A percentile compares a stretch with the other conserved stretches of the same genome.
Evolutionary conservation across 2,329 filamentous ascomycete genomes (phyloP).

Genomic region (Xylariaceae sp.): DNA sequence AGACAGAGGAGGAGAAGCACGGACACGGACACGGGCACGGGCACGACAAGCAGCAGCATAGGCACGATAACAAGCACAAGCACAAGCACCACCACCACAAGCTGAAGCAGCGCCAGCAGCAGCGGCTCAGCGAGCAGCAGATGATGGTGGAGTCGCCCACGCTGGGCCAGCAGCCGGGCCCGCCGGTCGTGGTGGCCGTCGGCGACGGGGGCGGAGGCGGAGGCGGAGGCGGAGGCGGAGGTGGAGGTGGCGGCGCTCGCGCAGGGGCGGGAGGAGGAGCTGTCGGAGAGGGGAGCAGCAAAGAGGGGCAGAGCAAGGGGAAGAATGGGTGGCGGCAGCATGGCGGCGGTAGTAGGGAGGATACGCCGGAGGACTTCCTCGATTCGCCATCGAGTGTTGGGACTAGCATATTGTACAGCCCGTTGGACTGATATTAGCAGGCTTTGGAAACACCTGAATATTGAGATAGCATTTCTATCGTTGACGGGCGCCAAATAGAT

Average conservation of each 20-base stretch:
- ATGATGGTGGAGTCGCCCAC: conserved; percentile 11
- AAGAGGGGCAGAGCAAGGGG: too few relatives aligned
- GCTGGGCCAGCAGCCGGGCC: conserved; percentile 5
- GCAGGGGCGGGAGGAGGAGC: conserved; percentile 4
- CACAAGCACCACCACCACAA: neutral
- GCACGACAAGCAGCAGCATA: neutral
- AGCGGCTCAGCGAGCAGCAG: conserved; percentile 11
- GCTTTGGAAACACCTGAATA: too few relatives aligned
- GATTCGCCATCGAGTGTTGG: conserved; percentile 13
- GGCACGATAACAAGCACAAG: neutral
- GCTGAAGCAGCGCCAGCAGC: neutral
- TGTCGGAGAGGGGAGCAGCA: too few relatives aligned
- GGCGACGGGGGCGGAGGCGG: neutral
- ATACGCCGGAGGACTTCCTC: too few relatives aligned
- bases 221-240: neutral
- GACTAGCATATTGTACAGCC: conserved; percentile 14
- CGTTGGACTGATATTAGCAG: too few relatives aligned
- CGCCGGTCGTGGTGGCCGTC: neutral
- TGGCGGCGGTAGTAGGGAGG: too few relatives aligned
- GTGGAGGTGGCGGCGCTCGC: conserved; percentile 5
- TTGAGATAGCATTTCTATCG: too few relatives aligned
- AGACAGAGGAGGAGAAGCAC: neutral
- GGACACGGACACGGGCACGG: neutral
- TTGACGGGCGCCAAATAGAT: too few relatives aligned
- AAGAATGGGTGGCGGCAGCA: neutral